Evolutionary conservation across 768 basidiomycete genomes (phyloP), one percentile per base, ranked within the genome.

Genomic region (Pleurotus eryngii): DNA sequence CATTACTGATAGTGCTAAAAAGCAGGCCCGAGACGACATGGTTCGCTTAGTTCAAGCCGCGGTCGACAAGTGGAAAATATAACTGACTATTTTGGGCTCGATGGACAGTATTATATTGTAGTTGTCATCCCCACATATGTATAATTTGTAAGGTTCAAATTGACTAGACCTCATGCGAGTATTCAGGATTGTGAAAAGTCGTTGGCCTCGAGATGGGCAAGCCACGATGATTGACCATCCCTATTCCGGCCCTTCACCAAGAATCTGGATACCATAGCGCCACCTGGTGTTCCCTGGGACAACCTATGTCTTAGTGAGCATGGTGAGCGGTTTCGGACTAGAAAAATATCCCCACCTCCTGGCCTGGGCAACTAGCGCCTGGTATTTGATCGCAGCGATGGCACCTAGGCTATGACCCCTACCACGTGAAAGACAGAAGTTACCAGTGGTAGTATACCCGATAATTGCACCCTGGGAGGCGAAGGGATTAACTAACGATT

Each of bases 401-500:
- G 86, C 83, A 15, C 86, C 96, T 11, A 97, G 77, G 2, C 83
- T 95, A 63, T 84, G 83, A 0, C 92, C 94, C 58, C 81, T 73
- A 0, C 95, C 95, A 26, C 85, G 81, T 0, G 84, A 79, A 6
- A 98, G 78, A 1, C 95, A 95, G 67, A 82, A 89, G 59, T 85
- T 86, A 0, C 95, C 95, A 2, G 90, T 87, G 0, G 93, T 92
- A 17, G 94, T 78, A 64, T 90, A 91, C 0, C 96, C 95, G 53
- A 96, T 83, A 22, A 90, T 77, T 3, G 71, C 66, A 3, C 73
- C 67, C 47, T 76, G 65, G 1, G 73, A 53, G 22, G 20, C 49
- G 12, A 35, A 35, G 11, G 30, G 11, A 35, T 35, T 35, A 35
- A 35, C 30, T 3, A 35, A 9, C 3, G 30, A 11, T 11, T 26